A percentile compares a stretch with the other conserved stretches of the same genome.
Evolutionary conservation across 345 rosid species (phyloP).

Genomic region (Populus pruinosa): DNA sequence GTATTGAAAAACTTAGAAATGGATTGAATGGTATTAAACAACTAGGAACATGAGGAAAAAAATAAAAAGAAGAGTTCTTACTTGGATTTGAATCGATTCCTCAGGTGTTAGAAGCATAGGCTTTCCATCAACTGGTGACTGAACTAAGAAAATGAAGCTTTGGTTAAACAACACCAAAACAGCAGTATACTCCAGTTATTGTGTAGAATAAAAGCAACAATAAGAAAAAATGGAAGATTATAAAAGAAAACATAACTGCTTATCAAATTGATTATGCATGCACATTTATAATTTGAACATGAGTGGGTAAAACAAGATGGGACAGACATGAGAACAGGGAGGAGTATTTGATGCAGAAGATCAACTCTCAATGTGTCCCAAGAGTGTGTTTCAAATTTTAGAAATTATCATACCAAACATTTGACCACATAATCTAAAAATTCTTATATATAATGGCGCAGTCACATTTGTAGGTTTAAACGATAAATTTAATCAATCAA

Average conservation of each 20-base stretch:
- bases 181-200: not conserved
- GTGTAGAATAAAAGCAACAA: conserved; percentile 1
- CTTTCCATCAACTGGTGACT: conserved; percentile 84
- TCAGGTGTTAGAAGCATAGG: conserved; percentile 85
- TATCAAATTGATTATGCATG: no score
- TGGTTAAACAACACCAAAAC: conserved; percentile 17
- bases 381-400: not conserved
- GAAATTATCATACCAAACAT: not conserved
- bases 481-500: no score
- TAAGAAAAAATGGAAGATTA: not conserved
- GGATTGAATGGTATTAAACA: not conserved
- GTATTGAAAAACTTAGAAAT: not conserved
- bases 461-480: no score
- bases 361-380: not conserved
- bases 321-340: not conserved
- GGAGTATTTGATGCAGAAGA: not conserved
- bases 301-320: not conserved
- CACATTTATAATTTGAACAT: not conserved
- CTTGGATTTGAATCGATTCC: conserved; percentile 84
- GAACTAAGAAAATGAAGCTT: conserved; percentile 28
- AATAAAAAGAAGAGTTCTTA: conserved; percentile 22
- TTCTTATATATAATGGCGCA: not conserved
- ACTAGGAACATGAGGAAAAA: not conserved
- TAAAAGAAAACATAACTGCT: no score
- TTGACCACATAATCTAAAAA: not conserved